These are phyloP conservation scores for Geotrichum phurueaensis DNA, from an alignment of 1,139 yeast genomes.

Conservation along the genomic window DNA sequence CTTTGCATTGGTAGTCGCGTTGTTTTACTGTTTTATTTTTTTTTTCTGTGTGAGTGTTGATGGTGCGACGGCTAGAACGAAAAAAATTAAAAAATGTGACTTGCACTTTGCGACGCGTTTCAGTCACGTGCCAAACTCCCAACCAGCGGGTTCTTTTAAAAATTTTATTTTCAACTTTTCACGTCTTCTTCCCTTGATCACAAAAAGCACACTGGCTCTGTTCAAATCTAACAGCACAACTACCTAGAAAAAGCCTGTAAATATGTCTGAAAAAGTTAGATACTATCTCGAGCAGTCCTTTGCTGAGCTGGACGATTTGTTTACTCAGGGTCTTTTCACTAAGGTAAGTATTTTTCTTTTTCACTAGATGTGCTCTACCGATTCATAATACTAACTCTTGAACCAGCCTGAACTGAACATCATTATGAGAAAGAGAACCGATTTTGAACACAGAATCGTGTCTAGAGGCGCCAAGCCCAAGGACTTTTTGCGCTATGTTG, in stretches of 20 bases:
- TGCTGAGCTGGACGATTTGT: conserved; percentile 88
- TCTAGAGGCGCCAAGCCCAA: conserved; percentile 76
- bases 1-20: background rate
- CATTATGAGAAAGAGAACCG: conserved; percentile 91
- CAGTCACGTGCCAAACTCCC: background rate
- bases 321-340: conserved; percentile 67
- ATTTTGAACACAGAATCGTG: conserved; percentile 84
- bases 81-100: background rate
- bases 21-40: background rate
- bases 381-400: conserved; percentile 1
- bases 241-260: background rate
- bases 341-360: conserved; percentile 20
- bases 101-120: background rate
- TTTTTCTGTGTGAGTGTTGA: background rate
- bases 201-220: background rate
- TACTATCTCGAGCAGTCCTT: conserved; percentile 77
- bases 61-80: background rate
- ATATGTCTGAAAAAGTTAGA: conserved; percentile 70
- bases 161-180: background rate
- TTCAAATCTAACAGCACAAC: background rate
- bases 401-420: conserved; percentile 71
- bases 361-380: too few relatives aligned
- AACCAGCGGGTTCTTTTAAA: background rate
- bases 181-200: background rate
- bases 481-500: conserved; percentile 75